Evolutionary conservation across 75 land plant genomes (phyloP), one percentile per base, ranked within the genome.

Genomic region (Pinus taeda): DNA sequence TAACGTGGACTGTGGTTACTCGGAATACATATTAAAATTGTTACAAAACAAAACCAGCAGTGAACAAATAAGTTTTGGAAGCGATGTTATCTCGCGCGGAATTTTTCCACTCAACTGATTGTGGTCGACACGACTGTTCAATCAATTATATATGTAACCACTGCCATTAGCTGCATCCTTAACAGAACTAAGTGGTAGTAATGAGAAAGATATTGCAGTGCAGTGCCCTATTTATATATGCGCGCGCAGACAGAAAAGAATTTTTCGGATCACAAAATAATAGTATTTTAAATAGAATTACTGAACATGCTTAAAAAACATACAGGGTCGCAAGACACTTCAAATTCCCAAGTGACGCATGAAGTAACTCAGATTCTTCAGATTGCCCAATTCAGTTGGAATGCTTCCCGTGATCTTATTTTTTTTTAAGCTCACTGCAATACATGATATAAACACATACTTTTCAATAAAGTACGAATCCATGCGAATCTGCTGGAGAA

Each of bases 371-470:
- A 97, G n/a, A n/a, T n/a, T n/a, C n/a, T n/a, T n/a, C n/a, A n/a
- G 86, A 75, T 76, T 89, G 21, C 99, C 99, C 74, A 97, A 84
- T 87, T 94, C 98, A 13, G 69, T 57, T 21, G 99, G 99, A 39
- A 97, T 92, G 49, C 86, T 83, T 21, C 98, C 99, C 73, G 88
- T 86, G 60, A 97, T 85, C 71, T 90, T 93, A 79, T 97, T 97
- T 81, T 90, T n/a, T 97, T 86, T 92, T 92, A 4, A 97, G 87
- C 81, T 97, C 99, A 85, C 99, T 96, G 89, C 71, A n/a, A n/a
- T n/a, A 45, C 29, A 76, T 45, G 33, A 1, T 2, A 33, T 33
- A 33, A 33, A 33, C 33, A 33, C 33, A 33, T 33, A 33, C 1
- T 33, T 33, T 33, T 33, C 33, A 33, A 33, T 33, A 33, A 33